Percentiles rank a stretch among this genome's conserved stretches.
phyloP scores from a whole-genome alignment of 129 eudicot genomes.

The Artemisia annua region DNA sequence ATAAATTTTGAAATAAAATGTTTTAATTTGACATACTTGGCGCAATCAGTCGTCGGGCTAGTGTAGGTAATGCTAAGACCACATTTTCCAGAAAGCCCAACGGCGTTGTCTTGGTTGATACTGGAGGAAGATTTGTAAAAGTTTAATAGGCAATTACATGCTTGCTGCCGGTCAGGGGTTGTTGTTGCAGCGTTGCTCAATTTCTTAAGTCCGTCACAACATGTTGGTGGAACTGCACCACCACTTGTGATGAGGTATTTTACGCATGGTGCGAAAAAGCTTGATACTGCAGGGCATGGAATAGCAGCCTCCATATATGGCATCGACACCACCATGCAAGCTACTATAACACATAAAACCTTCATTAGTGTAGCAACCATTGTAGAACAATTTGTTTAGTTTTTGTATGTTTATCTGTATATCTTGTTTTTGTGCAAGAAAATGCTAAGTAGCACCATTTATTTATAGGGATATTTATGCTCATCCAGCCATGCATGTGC shows the following conservation, averaged over 20 bases:
- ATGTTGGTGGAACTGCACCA: neutral
- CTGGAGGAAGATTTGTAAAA: neutral
- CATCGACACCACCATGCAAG: neutral
- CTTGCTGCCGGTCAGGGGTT: neutral
- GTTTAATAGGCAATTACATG: neutral
- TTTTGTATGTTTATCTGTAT: neutral
- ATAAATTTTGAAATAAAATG: no score
- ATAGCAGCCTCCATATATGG: neutral
- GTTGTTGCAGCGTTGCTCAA: neutral
- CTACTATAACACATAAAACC: neutral
- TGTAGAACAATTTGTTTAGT: neutral
- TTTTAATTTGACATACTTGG: conserved; percentile 2
- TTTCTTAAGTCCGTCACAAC: neutral
- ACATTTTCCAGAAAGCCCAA: conserved; percentile 1
- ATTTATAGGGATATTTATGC: conserved; percentile 3
- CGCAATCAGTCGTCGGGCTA: neutral
- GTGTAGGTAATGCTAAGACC: neutral
- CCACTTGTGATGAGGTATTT: neutral
- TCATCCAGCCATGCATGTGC: neutral
- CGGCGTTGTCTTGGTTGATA: neutral
- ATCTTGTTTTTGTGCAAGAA: neutral
- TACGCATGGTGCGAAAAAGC: neutral
- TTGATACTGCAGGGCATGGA: neutral
- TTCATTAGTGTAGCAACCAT: neutral
- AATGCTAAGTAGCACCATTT: neutral